Conservation (phyloP, 2,329 filamentous ascomycete species). For the Penicillium sp. region DNA sequence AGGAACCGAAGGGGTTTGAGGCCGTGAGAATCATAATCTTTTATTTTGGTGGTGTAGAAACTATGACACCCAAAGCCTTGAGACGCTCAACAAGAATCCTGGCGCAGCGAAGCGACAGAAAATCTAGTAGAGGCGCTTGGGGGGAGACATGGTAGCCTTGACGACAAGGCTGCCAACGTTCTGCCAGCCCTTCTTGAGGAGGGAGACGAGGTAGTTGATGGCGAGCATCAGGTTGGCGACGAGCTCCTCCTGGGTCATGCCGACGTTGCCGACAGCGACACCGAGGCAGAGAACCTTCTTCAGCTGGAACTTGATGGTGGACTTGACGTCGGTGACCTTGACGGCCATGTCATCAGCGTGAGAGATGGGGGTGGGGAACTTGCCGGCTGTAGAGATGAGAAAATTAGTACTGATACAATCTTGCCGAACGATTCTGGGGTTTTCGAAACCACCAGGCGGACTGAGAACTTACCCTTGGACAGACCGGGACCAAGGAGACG, state of each 20-base stretch:
- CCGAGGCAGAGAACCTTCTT: slow-evolving; percentile 99
- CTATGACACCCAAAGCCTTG: slow-evolving; percentile 26
- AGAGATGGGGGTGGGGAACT: slow-evolving; percentile 98
- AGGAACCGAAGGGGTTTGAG: slow-evolving; percentile 11
- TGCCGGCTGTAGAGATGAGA: slow-evolving; percentile 64
- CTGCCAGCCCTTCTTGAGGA: slow-evolving; percentile 99
- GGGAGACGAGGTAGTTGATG: slow-evolving; percentile 99
- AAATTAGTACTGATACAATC: slow-evolving; percentile 19
- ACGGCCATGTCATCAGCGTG: slow-evolving; percentile 87
- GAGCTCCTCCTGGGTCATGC: slow-evolving; percentile 92
- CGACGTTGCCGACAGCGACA: slow-evolving; percentile 98
- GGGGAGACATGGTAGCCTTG: slow-evolving; percentile 99
- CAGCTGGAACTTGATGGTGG: slow-evolving; percentile 99
- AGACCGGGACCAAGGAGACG: slow-evolving; percentile 99
- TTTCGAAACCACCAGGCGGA: neutral
- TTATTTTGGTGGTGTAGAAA: slow-evolving; percentile 23
- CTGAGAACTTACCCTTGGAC: slow-evolving; percentile 68
- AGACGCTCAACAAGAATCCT: slow-evolving; percentile 17
- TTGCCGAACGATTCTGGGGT: neutral
- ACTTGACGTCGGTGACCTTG: slow-evolving; percentile 99
- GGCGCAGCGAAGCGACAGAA: slow-evolving; percentile 25
- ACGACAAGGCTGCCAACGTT: slow-evolving; percentile 99
- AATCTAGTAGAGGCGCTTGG: slow-evolving; percentile 90
- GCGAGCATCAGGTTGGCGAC: slow-evolving; percentile 99
- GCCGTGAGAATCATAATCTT: slow-evolving; percentile 30